phyloP scores from a whole-genome alignment of 768 basidiomycete genomes.

The Cyclocybe cylindracea region DNA sequence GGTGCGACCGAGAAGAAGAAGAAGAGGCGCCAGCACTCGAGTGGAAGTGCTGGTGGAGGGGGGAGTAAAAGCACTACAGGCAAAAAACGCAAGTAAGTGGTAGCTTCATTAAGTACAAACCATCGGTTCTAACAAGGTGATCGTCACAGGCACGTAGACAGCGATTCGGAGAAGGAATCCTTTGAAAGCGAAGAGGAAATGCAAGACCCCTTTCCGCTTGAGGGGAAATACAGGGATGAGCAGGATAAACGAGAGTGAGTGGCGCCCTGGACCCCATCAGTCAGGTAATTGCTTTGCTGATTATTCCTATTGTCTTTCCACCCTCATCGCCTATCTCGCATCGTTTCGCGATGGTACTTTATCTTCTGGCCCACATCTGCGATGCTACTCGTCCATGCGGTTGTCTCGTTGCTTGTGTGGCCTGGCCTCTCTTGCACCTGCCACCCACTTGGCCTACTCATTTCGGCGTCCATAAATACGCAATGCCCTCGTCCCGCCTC shows the following conservation, averaged over 20 bases:
- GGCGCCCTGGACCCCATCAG: neutral
- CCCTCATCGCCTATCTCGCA: no score
- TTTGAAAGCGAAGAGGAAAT: conserved; percentile 59
- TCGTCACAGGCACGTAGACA: conserved; percentile 35
- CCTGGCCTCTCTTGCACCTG: no score
- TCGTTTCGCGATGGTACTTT: no score
- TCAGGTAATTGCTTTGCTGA: neutral
- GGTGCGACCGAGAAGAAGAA: conserved; percentile 69
- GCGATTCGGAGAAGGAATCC: conserved; percentile 55
- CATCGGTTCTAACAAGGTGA: neutral
- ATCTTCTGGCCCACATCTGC: no score
- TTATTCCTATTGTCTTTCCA: conserved; percentile 1
- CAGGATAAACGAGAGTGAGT: conserved; percentile 80
- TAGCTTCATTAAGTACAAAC: no score
- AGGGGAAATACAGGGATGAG: conserved; percentile 89
- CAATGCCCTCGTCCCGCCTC: conserved; percentile 10
- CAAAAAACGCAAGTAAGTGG: conserved; percentile 56
- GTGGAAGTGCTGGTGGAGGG: conserved; percentile 16
- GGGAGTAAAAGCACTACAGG: conserved; percentile 4
- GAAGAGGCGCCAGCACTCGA: conserved; percentile 53
- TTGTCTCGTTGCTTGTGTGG: no score
- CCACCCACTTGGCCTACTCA: no score
- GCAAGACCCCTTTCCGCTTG: conserved; percentile 80
- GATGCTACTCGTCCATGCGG: no score
- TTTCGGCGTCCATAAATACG: no score